Percentiles rank a stretch among this genome's conserved stretches.
Conservation (phyloP, 176 grass and related monocot genomes). For the Carex kokanica region DNA sequence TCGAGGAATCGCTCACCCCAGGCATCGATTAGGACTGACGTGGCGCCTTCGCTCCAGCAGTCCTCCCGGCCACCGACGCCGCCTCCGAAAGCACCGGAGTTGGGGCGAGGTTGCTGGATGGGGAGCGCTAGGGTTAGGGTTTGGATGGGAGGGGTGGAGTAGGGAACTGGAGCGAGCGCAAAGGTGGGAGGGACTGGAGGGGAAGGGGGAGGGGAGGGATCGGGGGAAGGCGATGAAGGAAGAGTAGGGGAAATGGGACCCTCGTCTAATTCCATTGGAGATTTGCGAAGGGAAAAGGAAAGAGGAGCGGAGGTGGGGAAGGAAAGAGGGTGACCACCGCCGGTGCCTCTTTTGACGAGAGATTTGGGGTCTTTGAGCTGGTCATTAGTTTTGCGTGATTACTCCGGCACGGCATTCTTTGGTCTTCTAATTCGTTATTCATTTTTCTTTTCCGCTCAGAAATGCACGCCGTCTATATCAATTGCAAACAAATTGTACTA, state of each 20-base stretch:
- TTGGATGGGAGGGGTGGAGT: constrained; percentile 40
- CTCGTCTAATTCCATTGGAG: constrained; percentile 15
- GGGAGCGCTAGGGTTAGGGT: constrained; percentile 51
- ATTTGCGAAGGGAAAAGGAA: background rate
- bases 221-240: background rate
- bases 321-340: background rate
- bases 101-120: constrained; percentile 56
- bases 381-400: constrained; percentile 18
- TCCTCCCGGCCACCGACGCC: constrained; percentile 71
- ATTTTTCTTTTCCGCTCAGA: background rate
- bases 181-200: constrained; percentile 41
- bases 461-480: background rate
- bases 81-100: constrained; percentile 15
- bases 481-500: background rate
- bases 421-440: background rate
- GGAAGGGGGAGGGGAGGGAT: constrained; percentile 30
- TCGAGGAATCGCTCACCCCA: constrained; percentile 93
- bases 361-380: background rate
- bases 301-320: background rate
- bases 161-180: constrained; percentile 32
- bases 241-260: constrained; percentile 27
- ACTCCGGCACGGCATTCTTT: background rate
- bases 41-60: constrained; percentile 94
- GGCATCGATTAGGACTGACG: constrained; percentile 82
- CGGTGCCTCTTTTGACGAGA: constrained; percentile 8